Percentiles rank a stretch among this genome's conserved stretches.
These are phyloP conservation scores for Termitomyces sp. DNA, from an alignment of 768 basidiomycete species.

Conservation along the genomic window DNA sequence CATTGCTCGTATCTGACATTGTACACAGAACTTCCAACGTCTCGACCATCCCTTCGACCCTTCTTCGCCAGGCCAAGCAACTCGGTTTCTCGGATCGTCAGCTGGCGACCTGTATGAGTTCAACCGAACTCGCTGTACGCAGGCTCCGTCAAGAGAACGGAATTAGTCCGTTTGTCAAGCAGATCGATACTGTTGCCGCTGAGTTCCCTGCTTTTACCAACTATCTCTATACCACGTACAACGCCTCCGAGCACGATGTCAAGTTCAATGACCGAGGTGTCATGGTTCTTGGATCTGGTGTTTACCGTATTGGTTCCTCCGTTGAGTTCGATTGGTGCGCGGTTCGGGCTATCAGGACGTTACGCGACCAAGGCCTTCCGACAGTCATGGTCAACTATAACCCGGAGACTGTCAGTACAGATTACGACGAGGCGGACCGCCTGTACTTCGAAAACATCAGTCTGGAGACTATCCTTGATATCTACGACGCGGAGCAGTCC, in stretches of 20 bases:
- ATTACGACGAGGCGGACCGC: constrained; percentile 98
- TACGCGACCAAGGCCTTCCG: constrained; percentile 90
- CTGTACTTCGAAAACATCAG: constrained; percentile 99
- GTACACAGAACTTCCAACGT: constrained; percentile 55
- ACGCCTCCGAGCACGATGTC: constrained; percentile 92
- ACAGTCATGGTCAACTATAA: constrained; percentile 99
- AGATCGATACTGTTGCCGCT: constrained; percentile 98
- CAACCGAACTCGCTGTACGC: constrained; percentile 92
- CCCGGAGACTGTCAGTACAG: constrained; percentile 98
- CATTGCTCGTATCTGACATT: constrained; percentile 3
- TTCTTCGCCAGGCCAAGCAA: constrained; percentile 85
- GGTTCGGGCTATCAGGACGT: constrained; percentile 92
- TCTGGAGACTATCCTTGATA: constrained; percentile 93
- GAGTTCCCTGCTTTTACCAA: constrained; percentile 99
- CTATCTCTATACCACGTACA: constrained; percentile 98
- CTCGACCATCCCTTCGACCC: constrained; percentile 54
- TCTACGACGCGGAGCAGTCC: constrained; percentile 88
- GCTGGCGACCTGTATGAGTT: constrained; percentile 76
- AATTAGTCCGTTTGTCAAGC: constrained; percentile 92
- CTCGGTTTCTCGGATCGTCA: constrained; percentile 95
- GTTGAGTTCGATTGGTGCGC: constrained; percentile 99
- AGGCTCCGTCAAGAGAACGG: constrained; percentile 80
- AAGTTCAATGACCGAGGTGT: constrained; percentile 88
- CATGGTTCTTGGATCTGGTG: constrained; percentile 97
- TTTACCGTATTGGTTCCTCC: constrained; percentile 97